These are phyloP conservation scores for Thecaphora thlaspeos DNA, from an alignment of 1,284 basidiomycete species.

Conservation along the genomic window DNA sequence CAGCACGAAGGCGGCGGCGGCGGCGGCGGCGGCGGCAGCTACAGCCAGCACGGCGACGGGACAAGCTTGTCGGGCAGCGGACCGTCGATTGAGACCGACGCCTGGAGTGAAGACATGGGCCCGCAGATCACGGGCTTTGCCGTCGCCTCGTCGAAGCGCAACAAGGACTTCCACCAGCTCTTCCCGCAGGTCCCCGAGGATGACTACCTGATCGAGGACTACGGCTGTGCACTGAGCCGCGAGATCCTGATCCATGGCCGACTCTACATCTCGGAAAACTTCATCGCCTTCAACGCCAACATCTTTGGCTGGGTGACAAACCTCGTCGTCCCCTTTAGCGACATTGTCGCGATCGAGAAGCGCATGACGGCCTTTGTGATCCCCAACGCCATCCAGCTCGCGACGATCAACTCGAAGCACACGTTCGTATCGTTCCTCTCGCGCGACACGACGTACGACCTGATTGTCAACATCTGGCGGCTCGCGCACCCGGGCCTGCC, in stretches of 20 bases:
- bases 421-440: constrained; percentile 95
- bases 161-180: constrained; percentile 91
- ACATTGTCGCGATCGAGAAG: constrained; percentile 88
- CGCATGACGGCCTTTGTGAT: constrained; percentile 98
- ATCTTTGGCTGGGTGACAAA: constrained; percentile 99
- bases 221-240: constrained; percentile 91
- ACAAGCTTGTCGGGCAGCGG: too few species aligned
- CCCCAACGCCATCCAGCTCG: constrained; percentile 91
- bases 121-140: constrained; percentile 71
- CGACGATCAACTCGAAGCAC: constrained; percentile 74
- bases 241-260: constrained; percentile 96
- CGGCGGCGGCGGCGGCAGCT: too few species aligned
- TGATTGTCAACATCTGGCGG: constrained; percentile 94
- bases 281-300: constrained; percentile 96
- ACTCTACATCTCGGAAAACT: constrained; percentile 95
- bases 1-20: too few species aligned
- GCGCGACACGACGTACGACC: constrained; percentile 91
- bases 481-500: constrained; percentile 77
- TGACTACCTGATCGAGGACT: constrained; percentile 99
- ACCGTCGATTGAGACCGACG: too few species aligned
- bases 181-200: constrained; percentile 84
- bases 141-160: constrained; percentile 90
- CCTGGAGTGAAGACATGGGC: constrained; percentile 25
- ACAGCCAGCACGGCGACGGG: too few species aligned
- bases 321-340: constrained; percentile 84